phyloP scores from a whole-genome alignment of 148 eudicot genomes.

The Camellia lanceoleosa region DNA sequence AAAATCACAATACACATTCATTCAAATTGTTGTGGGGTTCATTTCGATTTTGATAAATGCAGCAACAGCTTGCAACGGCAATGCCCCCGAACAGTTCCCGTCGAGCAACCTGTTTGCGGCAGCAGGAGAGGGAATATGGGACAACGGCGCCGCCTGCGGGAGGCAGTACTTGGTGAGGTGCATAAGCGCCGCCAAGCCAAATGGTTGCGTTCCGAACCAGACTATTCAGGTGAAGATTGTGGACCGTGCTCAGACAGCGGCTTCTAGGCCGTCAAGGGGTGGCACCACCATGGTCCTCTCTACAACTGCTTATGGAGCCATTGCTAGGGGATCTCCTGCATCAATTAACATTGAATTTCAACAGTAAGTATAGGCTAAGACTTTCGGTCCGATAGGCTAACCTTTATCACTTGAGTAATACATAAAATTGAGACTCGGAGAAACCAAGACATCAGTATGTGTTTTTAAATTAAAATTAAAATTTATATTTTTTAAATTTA shows the following conservation, averaged over 20 bases:
- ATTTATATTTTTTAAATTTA: too few relatives aligned
- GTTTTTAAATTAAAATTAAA: too few relatives aligned
- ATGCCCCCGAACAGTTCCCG: slow-evolving; percentile 48
- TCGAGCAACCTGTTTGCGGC: slow-evolving; percentile 55
- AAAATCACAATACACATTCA: too few relatives aligned
- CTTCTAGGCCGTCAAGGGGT: slow-evolving; percentile 28
- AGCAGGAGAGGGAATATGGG: slow-evolving; percentile 66
- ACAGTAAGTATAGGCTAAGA: slow-evolving; percentile 26
- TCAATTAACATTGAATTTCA: slow-evolving; percentile 46
- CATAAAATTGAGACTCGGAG: too few relatives aligned
- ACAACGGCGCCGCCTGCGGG: slow-evolving; percentile 70
- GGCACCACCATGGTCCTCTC: slow-evolving; percentile 47
- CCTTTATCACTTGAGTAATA: too few relatives aligned
- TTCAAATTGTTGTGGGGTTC: not conserved
- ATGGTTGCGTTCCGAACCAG: slow-evolving; percentile 26
- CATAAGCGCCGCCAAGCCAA: slow-evolving; percentile 34
- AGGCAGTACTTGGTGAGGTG: slow-evolving; percentile 53
- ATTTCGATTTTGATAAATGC: not conserved
- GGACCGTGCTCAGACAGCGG: slow-evolving; percentile 40
- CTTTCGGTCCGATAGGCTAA: not conserved
- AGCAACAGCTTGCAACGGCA: slow-evolving; percentile 54
- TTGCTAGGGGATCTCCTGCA: slow-evolving; percentile 25
- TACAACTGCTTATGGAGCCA: slow-evolving; percentile 30
- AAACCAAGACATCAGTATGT: too few relatives aligned
- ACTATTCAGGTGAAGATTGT: slow-evolving; percentile 51